Evolutionary conservation across 768 basidiomycete genomes (phyloP), one percentile per base, ranked within the genome.

Genomic region (Russula olivacea): DNA sequence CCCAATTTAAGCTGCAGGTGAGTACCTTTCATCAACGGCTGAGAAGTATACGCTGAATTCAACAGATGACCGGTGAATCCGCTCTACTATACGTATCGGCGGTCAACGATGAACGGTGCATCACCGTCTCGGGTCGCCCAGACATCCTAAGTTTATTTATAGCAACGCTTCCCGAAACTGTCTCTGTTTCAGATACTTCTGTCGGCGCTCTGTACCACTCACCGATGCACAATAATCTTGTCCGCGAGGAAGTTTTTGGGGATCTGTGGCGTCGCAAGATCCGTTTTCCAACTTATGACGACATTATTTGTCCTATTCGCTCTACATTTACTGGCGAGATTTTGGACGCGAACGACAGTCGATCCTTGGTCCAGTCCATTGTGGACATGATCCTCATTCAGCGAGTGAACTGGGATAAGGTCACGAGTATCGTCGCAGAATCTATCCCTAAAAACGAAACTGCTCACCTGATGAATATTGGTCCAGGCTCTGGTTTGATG

Each of bases 121-220:
- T 83, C 58, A 85, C 85, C 12, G 72, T 86, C 54, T 87, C 85
- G 2, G 86, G 85, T 25, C 78, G 74, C 54, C 85, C 85, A 2
- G 79, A 82, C 63, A 57, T 77, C 51, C 72, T 87, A 34, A 69
- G 72, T 8, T 69, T 69, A 28, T 85, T 86, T 69, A 72, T 76
- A 8, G 66, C 67, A 17, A 73, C 68, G 8, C 66, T 82, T 47
- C 74, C 77, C 23, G 66, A 72, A 3, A 70, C 68, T 21, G 74
- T 75, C 23, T 65, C 73, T 1, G 71, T 79, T 0, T 79, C 78
- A 62, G 71, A 77, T 52, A 81, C 81, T 1, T 75, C 76, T 1
- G 69, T 86, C 45, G 74, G 79, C 53, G 75, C 80, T 0, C 75
- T 85, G 0, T 87, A 87, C 66, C 86, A 87, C 69, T 73, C 76